Conservation (phyloP, 192 early-diverging fungal species). For the Backusella tarrabulga region DNA sequence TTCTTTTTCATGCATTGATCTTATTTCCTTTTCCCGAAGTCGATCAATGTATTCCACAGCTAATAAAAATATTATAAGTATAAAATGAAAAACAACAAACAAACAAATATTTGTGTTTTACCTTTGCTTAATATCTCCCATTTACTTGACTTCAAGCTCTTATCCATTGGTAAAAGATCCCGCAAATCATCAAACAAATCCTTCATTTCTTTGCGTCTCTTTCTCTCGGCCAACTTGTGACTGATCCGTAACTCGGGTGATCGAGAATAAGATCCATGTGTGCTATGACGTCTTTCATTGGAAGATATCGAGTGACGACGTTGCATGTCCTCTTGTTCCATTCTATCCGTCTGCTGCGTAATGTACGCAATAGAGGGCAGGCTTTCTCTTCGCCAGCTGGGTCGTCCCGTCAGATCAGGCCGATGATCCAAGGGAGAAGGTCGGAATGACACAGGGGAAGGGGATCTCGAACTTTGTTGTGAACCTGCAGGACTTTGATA, state of each 20-base stretch:
- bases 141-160: conserved; percentile 79
- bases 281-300: background rate
- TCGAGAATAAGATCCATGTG: conserved; percentile 61
- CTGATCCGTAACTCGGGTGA: conserved; percentile 79
- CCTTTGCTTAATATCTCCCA: conserved; percentile 92
- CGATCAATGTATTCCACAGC: conserved; percentile 50
- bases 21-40: conserved; percentile 44
- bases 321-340: background rate
- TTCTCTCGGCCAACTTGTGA: conserved; percentile 87
- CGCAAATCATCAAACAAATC: conserved; percentile 85
- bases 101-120: conserved; percentile 29
- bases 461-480: conserved; percentile 9
- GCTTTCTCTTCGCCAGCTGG: conserved; percentile 39
- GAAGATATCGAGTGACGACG: conserved; percentile 28
- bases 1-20: conserved; percentile 41
- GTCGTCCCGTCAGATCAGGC: conserved; percentile 36
- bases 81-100: conserved; percentile 2
- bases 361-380: conserved; percentile 39
- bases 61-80: conserved; percentile 9
- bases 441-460: conserved; percentile 13
- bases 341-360: background rate
- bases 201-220: conserved; percentile 89
- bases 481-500: conserved; percentile 6
- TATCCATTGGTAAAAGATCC: conserved; percentile 75
- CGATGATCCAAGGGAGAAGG: conserved; percentile 38